A percentile compares a stretch with the other conserved stretches of the same genome.
Evolutionary conservation across 225 moss, liverwort and hornwort genomes (phyloP).

Genomic region (Rhytidiadelphus loreus): DNA sequence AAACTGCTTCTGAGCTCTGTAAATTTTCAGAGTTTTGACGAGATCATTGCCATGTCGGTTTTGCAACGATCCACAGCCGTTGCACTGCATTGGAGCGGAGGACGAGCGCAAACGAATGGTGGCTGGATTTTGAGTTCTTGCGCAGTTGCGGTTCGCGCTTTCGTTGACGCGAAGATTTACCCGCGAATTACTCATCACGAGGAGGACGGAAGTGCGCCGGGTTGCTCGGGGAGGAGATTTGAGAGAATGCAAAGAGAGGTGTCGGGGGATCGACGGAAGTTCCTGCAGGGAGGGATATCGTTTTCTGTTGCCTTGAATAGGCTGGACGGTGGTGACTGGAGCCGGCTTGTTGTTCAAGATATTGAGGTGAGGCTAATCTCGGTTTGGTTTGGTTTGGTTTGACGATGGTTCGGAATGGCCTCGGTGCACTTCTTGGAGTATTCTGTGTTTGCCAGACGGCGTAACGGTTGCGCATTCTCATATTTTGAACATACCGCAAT

Average conservation of each 20-base stretch:
- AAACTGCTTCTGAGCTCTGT: not conserved
- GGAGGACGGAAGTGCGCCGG: not conserved
- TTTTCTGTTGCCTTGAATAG: slow-evolving; percentile 12
- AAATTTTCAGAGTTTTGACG: not conserved
- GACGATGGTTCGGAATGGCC: not conserved
- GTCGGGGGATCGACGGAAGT: slow-evolving; percentile 8
- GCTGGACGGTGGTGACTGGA: not conserved
- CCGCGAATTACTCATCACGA: not conserved
- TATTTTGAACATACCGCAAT: not conserved
- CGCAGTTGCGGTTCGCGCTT: not conserved
- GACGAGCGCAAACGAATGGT: not conserved
- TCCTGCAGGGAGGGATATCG: not conserved
- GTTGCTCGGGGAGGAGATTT: slow-evolving; percentile 11
- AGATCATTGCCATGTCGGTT: slow-evolving; percentile 6
- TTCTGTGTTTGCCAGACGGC: not conserved
- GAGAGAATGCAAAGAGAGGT: slow-evolving; percentile 9
- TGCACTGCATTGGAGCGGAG: not conserved
- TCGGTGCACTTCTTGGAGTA: not conserved
- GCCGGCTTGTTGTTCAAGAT: not conserved
- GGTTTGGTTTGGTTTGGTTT: not conserved
- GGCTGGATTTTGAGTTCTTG: not conserved
- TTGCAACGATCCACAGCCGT: not conserved
- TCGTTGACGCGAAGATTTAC: not conserved
- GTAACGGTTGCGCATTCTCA: not conserved
- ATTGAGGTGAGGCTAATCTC: not conserved